Percentiles rank a stretch among this genome's conserved stretches.
phyloP scores from a whole-genome alignment of 1,284 basidiomycete genomes.

The Trametes pubescens region DNA sequence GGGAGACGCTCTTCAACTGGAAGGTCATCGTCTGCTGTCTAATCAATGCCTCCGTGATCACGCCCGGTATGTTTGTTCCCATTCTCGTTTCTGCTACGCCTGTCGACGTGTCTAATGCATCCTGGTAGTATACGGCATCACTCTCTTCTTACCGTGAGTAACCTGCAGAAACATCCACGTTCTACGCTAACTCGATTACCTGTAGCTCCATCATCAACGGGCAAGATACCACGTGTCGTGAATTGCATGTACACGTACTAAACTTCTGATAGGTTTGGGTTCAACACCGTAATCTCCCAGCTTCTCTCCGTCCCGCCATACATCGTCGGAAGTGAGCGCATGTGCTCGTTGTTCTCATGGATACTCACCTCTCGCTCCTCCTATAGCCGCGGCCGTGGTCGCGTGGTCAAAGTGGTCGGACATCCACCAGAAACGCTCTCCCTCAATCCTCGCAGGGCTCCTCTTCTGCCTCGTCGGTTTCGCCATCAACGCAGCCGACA shows the following conservation, averaged over 20 bases:
- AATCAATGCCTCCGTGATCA: conserved; percentile 66
- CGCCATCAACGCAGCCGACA: conserved; percentile 65
- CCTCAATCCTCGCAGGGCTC: conserved; percentile 64
- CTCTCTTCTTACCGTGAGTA: conserved; percentile 35
- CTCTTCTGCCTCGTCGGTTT: conserved; percentile 64
- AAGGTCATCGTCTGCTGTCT: conserved; percentile 69
- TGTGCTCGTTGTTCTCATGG: neutral
- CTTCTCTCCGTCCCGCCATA: conserved; percentile 80
- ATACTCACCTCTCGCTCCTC: neutral
- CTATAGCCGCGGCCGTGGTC: conserved; percentile 58
- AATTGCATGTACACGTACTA: too few species aligned
- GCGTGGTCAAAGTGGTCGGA: conserved; percentile 66
- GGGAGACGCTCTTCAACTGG: conserved; percentile 68
- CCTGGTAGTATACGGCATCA: conserved; percentile 31
- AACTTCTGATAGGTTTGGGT: conserved; percentile 56
- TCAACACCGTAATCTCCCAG: conserved; percentile 62
- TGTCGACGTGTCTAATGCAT: too few species aligned
- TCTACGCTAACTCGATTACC: too few species aligned
- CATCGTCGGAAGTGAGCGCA: conserved; percentile 58
- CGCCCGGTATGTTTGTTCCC: conserved; percentile 66
- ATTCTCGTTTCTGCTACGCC: too few species aligned
- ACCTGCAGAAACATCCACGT: too few species aligned
- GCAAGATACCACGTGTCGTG: conserved; percentile 19
- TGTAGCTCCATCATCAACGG: conserved; percentile 67
- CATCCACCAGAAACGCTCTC: conserved; percentile 58